Conservation (phyloP, 108 stramenopile genomes). For the Asterionellopsis glacialis region DNA sequence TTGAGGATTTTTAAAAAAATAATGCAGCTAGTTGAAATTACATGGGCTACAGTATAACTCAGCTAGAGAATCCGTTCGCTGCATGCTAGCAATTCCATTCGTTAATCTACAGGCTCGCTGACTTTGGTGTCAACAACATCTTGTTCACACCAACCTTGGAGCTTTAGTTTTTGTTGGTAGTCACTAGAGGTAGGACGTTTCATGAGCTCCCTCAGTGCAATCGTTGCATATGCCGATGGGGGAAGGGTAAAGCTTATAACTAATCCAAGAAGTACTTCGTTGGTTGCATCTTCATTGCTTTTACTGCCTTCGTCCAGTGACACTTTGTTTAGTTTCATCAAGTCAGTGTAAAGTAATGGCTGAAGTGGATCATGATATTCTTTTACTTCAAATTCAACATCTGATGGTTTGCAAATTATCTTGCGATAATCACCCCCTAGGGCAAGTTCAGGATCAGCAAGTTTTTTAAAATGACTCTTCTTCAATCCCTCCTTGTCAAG, state of each 20-base stretch:
- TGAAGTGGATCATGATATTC: conserved; percentile 72
- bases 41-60: no score
- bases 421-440: conserved; percentile 83
- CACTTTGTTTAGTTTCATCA: conserved; percentile 59
- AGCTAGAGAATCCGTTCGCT: no score
- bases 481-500: conserved; percentile 46
- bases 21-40: no score
- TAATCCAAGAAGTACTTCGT: conserved; percentile 58
- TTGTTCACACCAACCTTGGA: conserved; percentile 11
- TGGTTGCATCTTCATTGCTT: conserved; percentile 4
- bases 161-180: conserved; percentile 67
- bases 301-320: conserved; percentile 15
- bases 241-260: conserved; percentile 82
- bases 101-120: no score
- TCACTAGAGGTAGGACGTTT: conserved; percentile 78
- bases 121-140: no score
- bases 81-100: no score
- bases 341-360: conserved; percentile 76
- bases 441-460: conserved; percentile 49
- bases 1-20: no score
- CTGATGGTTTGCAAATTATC: conserved; percentile 59
- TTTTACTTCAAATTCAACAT: conserved; percentile 58
- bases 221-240: conserved; percentile 88
- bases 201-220: conserved; percentile 82
- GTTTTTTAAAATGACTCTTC: conserved; percentile 34